phyloP scores from a whole-genome alignment of 441 rosid species.

The Dalechampia spathulata region DNA sequence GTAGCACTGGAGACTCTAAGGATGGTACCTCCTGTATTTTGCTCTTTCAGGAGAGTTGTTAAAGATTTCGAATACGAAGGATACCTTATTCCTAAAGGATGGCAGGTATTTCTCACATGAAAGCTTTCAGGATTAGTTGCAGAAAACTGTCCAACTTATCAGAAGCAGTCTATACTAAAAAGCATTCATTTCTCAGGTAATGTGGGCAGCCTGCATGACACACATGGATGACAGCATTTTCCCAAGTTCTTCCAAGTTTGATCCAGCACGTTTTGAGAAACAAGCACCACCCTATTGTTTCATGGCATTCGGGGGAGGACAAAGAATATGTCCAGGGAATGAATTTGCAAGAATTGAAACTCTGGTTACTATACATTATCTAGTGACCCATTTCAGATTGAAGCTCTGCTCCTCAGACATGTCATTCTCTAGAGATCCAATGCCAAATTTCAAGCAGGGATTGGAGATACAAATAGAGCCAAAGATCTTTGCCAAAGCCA shows the following conservation, averaged over 20 bases:
- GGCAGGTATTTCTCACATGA: constrained; percentile 17
- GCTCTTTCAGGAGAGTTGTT: constrained; percentile 15
- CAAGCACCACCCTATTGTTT: constrained; percentile 16
- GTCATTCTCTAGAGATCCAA: constrained; percentile 13
- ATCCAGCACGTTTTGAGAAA: constrained; percentile 22
- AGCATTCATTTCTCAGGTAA: constrained; percentile 4
- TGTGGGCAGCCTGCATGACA: constrained; percentile 20
- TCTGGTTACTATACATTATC: constrained; percentile 18
- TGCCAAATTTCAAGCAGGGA: constrained; percentile 20
- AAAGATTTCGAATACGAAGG: constrained; percentile 25
- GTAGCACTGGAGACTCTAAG: constrained; percentile 28
- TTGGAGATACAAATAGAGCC: constrained; percentile 15
- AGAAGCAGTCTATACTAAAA: too few relatives aligned
- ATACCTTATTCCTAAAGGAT: constrained; percentile 24
- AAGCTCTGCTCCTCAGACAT: constrained; percentile 2
- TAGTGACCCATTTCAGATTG: constrained; percentile 26
- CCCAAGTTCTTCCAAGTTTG: constrained; percentile 18
- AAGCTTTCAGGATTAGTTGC: not conserved
- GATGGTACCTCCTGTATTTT: constrained; percentile 20
- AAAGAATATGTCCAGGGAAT: constrained; percentile 25
- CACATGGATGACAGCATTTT: constrained; percentile 22
- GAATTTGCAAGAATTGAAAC: constrained; percentile 37
- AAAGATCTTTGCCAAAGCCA: not conserved
- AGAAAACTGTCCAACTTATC: not conserved
- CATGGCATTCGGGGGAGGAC: constrained; percentile 29